Evolutionary conservation across 2,329 filamentous ascomycete species (phyloP), one percentile per base, ranked within the genome.

Genomic region (Myriosclerotinia scirpicola): DNA sequence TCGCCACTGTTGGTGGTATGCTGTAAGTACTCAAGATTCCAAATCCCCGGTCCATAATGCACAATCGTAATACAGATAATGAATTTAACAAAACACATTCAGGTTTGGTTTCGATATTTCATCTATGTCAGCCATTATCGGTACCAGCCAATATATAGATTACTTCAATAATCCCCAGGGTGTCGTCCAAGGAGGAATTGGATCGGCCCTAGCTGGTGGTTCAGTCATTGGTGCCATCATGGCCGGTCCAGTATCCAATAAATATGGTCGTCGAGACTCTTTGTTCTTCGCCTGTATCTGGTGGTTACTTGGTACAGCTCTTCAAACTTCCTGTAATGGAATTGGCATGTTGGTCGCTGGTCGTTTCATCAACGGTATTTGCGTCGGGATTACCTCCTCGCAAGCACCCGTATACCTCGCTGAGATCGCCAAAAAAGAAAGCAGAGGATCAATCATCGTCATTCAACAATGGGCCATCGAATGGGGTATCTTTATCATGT

Each of bases 381-480:
- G 83, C 62, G 86, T 90, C 61, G 87, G 87, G 22, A 87, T 89
- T 73, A 86, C 84, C 66, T 87, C 85, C 30, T 84, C 86, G 0
- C 86, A 89, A 73, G 87, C 88, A 1, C 86, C 87, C 9, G 86
- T 90, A 42, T 90, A 89, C 74, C 82, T 89, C 11, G 83, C 86
- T 38, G 88, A 90, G 75, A 80, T 90, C 34, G 84, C 87, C 20
- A 83, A 84, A 54, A 81, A 83, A 0, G 75, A 76, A 48, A 80
- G 78, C 69, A 82, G 88, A 68, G 88, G 88, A 14, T 83, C 85
- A 30, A 81, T 92, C 36, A 87, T 92, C n/a, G 86, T 88, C 55
- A 83, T 86, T 46, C 89, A 92, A 76, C 90, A 92, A 74, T 88
- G 70, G 81, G 87, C 89, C 36, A 91, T 93, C 68, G 90, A 90